Conservation (phyloP, 2,329 filamentous ascomycete genomes). For the Rachicladosporium sp. region DNA sequence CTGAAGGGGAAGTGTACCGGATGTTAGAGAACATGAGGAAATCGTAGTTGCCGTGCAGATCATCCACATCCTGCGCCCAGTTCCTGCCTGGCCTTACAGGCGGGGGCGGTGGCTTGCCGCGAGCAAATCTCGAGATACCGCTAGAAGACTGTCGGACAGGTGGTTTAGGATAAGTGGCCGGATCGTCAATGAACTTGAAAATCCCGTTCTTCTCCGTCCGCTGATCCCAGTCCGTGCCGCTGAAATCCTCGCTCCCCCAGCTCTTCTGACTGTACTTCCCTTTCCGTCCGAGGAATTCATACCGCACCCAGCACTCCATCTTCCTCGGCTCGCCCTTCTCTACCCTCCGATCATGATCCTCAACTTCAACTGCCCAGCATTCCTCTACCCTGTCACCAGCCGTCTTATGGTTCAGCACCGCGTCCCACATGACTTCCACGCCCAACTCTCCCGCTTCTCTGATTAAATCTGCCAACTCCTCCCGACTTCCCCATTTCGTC, state of each 20-base stretch:
- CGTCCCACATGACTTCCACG: slow-evolving; percentile 54
- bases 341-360: slow-evolving; percentile 42
- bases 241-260: slow-evolving; percentile 58
- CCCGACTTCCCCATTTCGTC: slow-evolving; percentile 59
- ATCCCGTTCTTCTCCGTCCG: slow-evolving; percentile 45
- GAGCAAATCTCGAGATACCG: slow-evolving; percentile 13
- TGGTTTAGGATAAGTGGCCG: slow-evolving; percentile 18
- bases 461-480: slow-evolving; percentile 45
- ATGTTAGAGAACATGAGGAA: slow-evolving; percentile 64
- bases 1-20: slow-evolving; percentile 52
- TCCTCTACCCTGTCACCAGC: slow-evolving; percentile 54
- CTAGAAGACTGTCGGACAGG: no score
- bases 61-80: slow-evolving; percentile 51
- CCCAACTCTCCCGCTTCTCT: slow-evolving; percentile 39
- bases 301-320: slow-evolving; percentile 57
- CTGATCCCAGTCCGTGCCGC: slow-evolving; percentile 54
- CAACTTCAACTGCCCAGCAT: slow-evolving; percentile 51
- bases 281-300: slow-evolving; percentile 48
- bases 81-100: slow-evolving; percentile 37
- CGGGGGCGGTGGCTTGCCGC: slow-evolving; percentile 2
- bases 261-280: slow-evolving; percentile 48
- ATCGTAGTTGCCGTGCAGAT: slow-evolving; percentile 53
- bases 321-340: slow-evolving; percentile 44
- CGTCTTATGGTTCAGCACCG: slow-evolving; percentile 61
- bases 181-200: slow-evolving; percentile 47